Base-by-base conservation (phyloP, 257 asterid genomes). In the Asclepias syriaca region DNA sequence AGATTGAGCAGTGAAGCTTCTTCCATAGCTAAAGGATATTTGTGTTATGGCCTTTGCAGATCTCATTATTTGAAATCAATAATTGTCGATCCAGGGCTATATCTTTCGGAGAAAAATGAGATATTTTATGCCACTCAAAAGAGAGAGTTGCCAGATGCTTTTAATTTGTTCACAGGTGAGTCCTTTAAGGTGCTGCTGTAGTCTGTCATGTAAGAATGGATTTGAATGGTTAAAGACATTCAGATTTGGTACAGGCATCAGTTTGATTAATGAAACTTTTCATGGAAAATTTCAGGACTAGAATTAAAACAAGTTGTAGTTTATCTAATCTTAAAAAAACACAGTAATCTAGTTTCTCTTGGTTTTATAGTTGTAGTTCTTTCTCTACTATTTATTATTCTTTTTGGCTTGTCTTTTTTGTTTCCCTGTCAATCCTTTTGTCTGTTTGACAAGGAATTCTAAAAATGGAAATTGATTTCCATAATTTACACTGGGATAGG, bases 31-130 rank as follows among this genome's bases (percentile, higher is more conserved):
- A 45, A 76, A 45, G 29, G 0, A 13, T 32, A 53, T 61, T 43
- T 51, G 57, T 70, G 7, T 46, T 11, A 46, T 60, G 32, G 2
- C 10, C 29, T 67, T 76, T 68, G 40, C 78, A 95, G 99, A 74
- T 90, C 96, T 19, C 78, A 83, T 79, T 92, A 84, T 74, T 78
- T 90, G 87, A 95, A 88, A 83, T 93, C 97, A 50, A 95, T 95
- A 76, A 80, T 95, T 53, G 95, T 91, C 72, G 99, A 95, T 84
- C 92, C 96, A 24, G 96, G 93, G 65, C 88, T 92, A 71, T 90
- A 79, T 84, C 88, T 85, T 66, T 69, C 72, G 7, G 98, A 85
- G 69, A 81, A 88, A 74, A 83, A 76, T n/a, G 96, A 89, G 71
- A 79, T 82, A 73, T 91, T 88, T 80, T 89, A 76, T 66, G 96